Base-by-base conservation (phyloP, 768 basidiomycete genomes). In the Russula virescens region DNA sequence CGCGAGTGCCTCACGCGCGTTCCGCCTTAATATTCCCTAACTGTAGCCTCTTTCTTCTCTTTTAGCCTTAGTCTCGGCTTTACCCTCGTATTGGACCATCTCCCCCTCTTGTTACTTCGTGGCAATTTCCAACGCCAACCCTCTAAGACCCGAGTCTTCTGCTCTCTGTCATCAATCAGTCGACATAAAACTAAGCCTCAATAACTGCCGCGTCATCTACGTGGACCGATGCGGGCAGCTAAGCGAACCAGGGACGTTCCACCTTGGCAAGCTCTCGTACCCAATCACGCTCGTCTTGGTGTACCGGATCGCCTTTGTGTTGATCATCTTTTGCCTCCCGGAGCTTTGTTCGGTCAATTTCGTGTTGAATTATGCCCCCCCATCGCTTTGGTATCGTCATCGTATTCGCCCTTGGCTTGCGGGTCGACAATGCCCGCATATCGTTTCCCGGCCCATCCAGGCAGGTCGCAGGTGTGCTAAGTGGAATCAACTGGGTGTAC, bases 161-260 rank as follows among this genome's bases (percentile, higher is more conserved):
- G n/a, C n/a, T n/a, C n/a, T n/a, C n/a, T n/a, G n/a, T n/a, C n/a
- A n/a, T n/a, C n/a, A n/a, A n/a, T n/a, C n/a, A n/a, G n/a, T n/a
- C n/a, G n/a, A n/a, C n/a, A n/a, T n/a, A n/a, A n/a, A n/a, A n/a
- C n/a, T n/a, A n/a, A n/a, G n/a, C n/a, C n/a, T n/a, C n/a, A n/a
- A n/a, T n/a, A n/a, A n/a, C n/a, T n/a, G n/a, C n/a, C 81, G 87
- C 1, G 79, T 89, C 25, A 71, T 88, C 19, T 83, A 88, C 68
- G 77, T 79, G 19, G 73, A 81, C 26, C 72, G 79, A 5, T 89
- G 89, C 71, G 76, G 78, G 10, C 80, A 82, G n/a, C n/a, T n/a
- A n/a, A n/a, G n/a, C n/a, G n/a, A n/a, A n/a, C n/a, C n/a, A 45
- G 87, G 89, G 5, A 87, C 87, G 0, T 91, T 87, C 78, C 84